phyloP scores from a whole-genome alignment of 2,329 filamentous ascomycete species.

The Verticillium klebahnii region DNA sequence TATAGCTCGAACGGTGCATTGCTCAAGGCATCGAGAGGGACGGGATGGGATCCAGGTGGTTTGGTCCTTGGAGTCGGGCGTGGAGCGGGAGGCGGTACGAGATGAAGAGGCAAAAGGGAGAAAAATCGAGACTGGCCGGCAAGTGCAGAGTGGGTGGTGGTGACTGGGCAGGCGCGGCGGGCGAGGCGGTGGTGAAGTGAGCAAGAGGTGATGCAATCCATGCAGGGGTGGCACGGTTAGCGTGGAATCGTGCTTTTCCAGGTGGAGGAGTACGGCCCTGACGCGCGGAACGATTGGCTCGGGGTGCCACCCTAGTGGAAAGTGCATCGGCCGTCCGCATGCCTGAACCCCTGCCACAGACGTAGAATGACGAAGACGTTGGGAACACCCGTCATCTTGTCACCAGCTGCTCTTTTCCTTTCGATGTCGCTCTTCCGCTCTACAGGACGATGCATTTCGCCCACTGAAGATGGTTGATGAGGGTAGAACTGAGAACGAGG shows the following conservation, averaged over 20 bases:
- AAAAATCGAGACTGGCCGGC: background rate
- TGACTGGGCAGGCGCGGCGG: background rate
- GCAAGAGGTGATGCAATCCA: slow-evolving; percentile 14
- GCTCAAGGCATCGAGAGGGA: no score
- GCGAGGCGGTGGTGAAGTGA: slow-evolving; percentile 1
- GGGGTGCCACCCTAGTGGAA: background rate
- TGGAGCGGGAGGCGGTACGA: no score
- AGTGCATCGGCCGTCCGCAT: slow-evolving; percentile 1
- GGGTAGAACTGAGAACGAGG: no score
- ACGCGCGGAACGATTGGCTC: background rate
- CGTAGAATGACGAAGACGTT: slow-evolving; percentile 2
- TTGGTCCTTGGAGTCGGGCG: no score
- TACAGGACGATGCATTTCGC: no score
- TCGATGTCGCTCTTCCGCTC: no score
- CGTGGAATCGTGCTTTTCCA: background rate
- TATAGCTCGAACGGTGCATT: no score
- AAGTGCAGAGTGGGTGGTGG: background rate
- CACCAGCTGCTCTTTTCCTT: background rate
- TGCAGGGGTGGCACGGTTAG: slow-evolving; percentile 9
- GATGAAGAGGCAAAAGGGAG: background rate
- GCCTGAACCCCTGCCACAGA: background rate
- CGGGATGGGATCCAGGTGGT: no score
- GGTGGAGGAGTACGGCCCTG: background rate
- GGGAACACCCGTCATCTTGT: background rate
- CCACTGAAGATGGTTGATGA: no score